Conservation (phyloP, 768 basidiomycete genomes). For the Nevesoporus exiguus region DNA sequence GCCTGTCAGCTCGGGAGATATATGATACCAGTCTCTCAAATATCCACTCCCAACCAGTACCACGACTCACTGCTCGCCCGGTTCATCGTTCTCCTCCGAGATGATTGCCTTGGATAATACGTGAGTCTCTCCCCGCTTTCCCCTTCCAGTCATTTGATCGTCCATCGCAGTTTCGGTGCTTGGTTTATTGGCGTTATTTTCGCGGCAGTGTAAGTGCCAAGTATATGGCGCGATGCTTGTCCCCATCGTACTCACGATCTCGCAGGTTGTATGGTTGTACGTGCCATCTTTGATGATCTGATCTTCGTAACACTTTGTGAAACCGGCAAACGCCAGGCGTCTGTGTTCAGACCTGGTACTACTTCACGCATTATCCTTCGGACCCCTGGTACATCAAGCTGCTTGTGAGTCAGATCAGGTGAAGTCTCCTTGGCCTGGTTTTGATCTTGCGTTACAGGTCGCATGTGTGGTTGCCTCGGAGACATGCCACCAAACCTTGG, state of each 20-base stretch:
- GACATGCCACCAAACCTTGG: conserved; percentile 50
- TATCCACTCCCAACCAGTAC: not conserved
- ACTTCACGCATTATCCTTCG: conserved; percentile 44
- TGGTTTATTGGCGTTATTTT: conserved; percentile 48
- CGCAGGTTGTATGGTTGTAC: conserved; percentile 50
- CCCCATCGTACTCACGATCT: conserved; percentile 1
- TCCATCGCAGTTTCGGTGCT: conserved; percentile 42
- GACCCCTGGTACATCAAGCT: conserved; percentile 48
- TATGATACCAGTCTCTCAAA: no score
- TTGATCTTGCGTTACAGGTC: conserved; percentile 38
- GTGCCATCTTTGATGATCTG: no score
- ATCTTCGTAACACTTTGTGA: not conserved
- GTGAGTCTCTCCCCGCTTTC: conserved; percentile 22
- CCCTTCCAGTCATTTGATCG: not conserved
- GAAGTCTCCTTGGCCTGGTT: not conserved
- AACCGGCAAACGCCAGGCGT: conserved; percentile 41
- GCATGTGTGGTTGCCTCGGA: conserved; percentile 46
- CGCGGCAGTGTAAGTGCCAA: conserved; percentile 47
- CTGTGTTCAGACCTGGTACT: conserved; percentile 53
- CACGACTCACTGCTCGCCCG: not conserved
- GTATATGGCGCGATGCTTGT: conserved; percentile 18
- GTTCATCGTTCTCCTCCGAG: not conserved
- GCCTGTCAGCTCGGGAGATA: no score
- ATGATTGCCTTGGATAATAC: conserved; percentile 31
- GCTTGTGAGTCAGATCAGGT: conserved; percentile 35